phyloP scores from a whole-genome alignment of 2,329 filamentous ascomycete species.

The Nigrospora osmanthi region DNA sequence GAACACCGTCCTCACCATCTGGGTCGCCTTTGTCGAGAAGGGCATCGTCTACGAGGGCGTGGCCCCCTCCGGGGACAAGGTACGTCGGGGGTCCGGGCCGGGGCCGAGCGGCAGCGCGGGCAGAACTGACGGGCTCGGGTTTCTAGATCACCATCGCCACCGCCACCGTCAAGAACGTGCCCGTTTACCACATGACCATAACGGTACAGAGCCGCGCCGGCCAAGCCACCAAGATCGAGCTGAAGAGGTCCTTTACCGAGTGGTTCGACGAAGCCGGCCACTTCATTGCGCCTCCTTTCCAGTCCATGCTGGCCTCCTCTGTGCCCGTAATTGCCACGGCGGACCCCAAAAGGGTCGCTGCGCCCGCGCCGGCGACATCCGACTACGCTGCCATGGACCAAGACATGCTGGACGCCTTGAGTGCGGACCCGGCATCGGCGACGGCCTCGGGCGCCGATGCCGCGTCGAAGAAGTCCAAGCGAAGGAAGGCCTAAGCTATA shows the following conservation, averaged over 20 bases:
- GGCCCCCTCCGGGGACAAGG: conserved; percentile 46
- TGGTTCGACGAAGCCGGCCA: conserved; percentile 71
- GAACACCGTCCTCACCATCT: conserved; percentile 70
- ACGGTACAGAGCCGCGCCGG: conserved; percentile 26
- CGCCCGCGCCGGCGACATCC: conserved; percentile 9
- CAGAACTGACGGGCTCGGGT: not conserved
- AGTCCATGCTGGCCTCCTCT: conserved; percentile 65
- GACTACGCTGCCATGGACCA: conserved; percentile 31
- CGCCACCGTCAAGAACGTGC: conserved; percentile 69
- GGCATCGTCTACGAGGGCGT: conserved; percentile 73
- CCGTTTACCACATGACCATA: conserved; percentile 67
- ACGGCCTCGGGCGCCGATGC: conserved; percentile 11
- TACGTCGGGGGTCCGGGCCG: conserved; percentile 4
- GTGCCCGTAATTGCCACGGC: conserved; percentile 57
- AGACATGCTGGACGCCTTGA: conserved; percentile 38
- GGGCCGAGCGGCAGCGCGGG: not conserved
- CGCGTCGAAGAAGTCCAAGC: conserved; percentile 20
- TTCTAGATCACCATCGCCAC: conserved; percentile 64
- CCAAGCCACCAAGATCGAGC: conserved; percentile 36
- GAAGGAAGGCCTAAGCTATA: conserved; percentile 20
- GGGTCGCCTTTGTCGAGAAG: conserved; percentile 79
- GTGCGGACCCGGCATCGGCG: conserved; percentile 15
- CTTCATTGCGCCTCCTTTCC: conserved; percentile 70
- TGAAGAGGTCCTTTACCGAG: conserved; percentile 58
- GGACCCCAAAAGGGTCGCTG: conserved; percentile 52